Evolutionary conservation across 306 rosid genomes (phyloP).

Genomic region (Vicia villosa): DNA sequence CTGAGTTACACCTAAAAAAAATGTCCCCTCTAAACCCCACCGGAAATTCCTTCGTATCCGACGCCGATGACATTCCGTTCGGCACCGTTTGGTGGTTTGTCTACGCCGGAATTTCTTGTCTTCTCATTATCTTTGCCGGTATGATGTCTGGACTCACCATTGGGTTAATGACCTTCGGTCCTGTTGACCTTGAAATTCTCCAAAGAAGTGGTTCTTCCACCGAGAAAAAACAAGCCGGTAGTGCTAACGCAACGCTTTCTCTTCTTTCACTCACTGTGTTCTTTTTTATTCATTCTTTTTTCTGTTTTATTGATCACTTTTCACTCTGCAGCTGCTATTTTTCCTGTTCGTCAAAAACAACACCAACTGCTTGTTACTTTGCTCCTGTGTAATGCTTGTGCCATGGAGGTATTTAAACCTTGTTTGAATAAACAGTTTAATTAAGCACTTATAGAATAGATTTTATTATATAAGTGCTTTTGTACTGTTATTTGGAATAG

Average conservation of each 20-base stretch:
- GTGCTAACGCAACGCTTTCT: background rate
- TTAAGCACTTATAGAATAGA: too few species aligned
- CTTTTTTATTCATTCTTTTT: background rate
- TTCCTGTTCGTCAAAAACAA: conserved; percentile 82
- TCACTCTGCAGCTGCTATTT: conserved; percentile 54
- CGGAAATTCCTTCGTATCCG: conserved; percentile 41
- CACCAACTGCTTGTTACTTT: conserved; percentile 86
- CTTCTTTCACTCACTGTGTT: background rate
- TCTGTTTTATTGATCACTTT: conserved; percentile 6
- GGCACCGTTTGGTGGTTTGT: conserved; percentile 69
- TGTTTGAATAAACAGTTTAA: too few species aligned
- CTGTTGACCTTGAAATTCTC: conserved; percentile 85
- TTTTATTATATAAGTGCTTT: too few species aligned
- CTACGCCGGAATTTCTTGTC: conserved; percentile 56
- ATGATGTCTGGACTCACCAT: conserved; percentile 95
- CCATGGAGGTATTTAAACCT: conserved; percentile 97
- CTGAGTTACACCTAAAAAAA: background rate
- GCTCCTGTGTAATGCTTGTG: conserved; percentile 87
- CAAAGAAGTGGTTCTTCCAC: conserved; percentile 63
- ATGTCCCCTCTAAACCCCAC: background rate
- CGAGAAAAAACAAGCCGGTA: conserved; percentile 87
- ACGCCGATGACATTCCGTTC: conserved; percentile 60
- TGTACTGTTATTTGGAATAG: too few species aligned
- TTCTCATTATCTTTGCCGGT: conserved; percentile 80
- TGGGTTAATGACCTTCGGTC: conserved; percentile 76